A percentile compares a stretch with the other conserved stretches of the same genome.
These are phyloP conservation scores for Malassezia slooffiae DNA, from an alignment of 1,284 basidiomycete species.

Conservation along the genomic window DNA sequence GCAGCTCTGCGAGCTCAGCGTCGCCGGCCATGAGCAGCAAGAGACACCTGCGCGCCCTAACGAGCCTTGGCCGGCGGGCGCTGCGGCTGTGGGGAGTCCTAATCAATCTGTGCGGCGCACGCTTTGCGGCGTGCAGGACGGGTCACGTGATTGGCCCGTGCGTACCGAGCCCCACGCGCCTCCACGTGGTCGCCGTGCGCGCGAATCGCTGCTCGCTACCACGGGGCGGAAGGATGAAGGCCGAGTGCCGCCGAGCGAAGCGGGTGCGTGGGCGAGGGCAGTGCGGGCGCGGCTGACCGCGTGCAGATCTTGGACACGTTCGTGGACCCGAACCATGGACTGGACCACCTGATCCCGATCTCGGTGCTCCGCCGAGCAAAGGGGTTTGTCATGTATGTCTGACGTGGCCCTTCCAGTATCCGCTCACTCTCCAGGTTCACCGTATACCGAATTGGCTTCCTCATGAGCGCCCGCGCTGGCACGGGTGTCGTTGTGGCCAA, in stretches of 20 bases:
- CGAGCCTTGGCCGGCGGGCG: too few species aligned
- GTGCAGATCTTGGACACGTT: constrained; percentile 39
- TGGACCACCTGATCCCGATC: constrained; percentile 40
- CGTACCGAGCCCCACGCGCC: too few species aligned
- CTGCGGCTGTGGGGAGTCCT: too few species aligned
- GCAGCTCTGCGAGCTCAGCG: constrained; percentile 32
- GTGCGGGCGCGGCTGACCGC: neutral
- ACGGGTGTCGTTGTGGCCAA: constrained; percentile 83
- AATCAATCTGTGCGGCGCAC: too few species aligned
- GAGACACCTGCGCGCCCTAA: neutral
- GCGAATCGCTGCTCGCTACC: too few species aligned
- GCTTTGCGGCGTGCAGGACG: neutral
- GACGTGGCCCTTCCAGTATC: neutral
- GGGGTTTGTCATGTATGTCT: constrained; percentile 66
- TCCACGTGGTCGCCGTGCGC: too few species aligned
- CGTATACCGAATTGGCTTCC: constrained; percentile 51
- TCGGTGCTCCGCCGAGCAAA: constrained; percentile 58
- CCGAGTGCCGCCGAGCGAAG: constrained; percentile 12
- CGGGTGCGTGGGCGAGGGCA: constrained; percentile 1
- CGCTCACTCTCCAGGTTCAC: constrained; percentile 18
- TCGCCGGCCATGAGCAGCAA: constrained; percentile 1
- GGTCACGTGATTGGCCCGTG: neutral
- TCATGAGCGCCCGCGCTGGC: constrained; percentile 60
- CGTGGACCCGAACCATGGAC: constrained; percentile 33
- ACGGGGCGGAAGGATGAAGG: constrained; percentile 9